Evolutionary conservation across 1,139 yeast species (phyloP), one percentile per base, ranked within the genome.

Genomic region (Pichia sp.): DNA sequence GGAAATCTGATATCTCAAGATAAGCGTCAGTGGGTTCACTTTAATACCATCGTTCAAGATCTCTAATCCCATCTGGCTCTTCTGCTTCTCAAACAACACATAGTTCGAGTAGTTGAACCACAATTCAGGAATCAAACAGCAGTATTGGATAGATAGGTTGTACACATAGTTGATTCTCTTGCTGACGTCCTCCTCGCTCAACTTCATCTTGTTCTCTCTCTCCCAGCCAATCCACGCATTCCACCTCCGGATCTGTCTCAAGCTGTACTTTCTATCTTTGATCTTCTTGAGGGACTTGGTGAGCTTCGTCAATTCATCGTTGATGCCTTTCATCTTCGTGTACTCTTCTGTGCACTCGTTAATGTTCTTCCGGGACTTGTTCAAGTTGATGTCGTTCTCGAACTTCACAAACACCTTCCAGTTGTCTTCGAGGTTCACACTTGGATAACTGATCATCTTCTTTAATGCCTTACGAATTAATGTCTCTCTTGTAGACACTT

Each of bases 271-370:
- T 20, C 51, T 47, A 18, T 56, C 54, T 15, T 46, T 46, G 51
- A 56, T 34, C 17, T 52, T 58, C 76, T 76, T 38, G 70, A 75
- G 40, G 36, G 51, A 39, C 2, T 51, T 54, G 2, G 62, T 54
- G 4, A 62, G 38, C n/a, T 53, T 52, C 6, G 51, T 45, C 76
- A 90, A 80, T 61, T 89, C 96, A 36, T 80, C 81, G 52, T 81
- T 79, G 70, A 88, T 75, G 0, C 95, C 79, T 55, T 97, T 75
- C 1, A 96, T 94, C 52, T 80, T 81, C 96, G 91, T 88, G 63
- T 90, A 93, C n/a, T 81, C 85, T 3, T 89, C 82, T 15, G 95
- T 85, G 53, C 81, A 76, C 58, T 91, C 98, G 35, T 87, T 83
- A 48, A 91, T 82, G 61, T 85, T 84, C 64, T 89, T 89, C 59